A percentile compares a stretch with the other conserved stretches of the same genome.
These are phyloP conservation scores for Leucosporidium scottii DNA, from an alignment of 768 basidiomycete genomes.

Conservation along the genomic window DNA sequence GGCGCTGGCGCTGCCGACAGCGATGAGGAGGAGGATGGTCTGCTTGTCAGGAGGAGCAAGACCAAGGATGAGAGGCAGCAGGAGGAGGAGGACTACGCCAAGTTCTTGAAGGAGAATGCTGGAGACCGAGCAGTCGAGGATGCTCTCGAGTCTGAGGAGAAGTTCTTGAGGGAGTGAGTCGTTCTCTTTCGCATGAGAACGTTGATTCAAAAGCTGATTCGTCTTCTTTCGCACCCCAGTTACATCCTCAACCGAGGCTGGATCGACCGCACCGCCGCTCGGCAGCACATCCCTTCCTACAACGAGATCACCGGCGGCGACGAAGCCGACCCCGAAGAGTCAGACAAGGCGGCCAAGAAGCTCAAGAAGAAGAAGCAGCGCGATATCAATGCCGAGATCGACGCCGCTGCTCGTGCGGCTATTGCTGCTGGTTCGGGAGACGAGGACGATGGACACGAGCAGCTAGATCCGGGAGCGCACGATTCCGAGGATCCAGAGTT, in stretches of 20 bases:
- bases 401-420: constrained; percentile 2
- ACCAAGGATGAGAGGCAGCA: constrained; percentile 65
- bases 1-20: constrained; percentile 43
- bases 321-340: constrained; percentile 3
- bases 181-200: constrained; percentile 4
- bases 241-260: constrained; percentile 97
- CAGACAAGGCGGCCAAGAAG: constrained; percentile 36
- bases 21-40: constrained; percentile 55
- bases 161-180: constrained; percentile 28
- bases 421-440: constrained; percentile 36
- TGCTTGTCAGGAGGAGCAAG: constrained; percentile 68
- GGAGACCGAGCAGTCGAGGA: constrained; percentile 61
- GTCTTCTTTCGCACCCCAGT: constrained; percentile 46
- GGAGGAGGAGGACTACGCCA: constrained; percentile 79
- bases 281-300: constrained; percentile 69
- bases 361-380: constrained; percentile 37
- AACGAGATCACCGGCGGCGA: constrained; percentile 56
- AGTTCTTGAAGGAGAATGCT: constrained; percentile 72
- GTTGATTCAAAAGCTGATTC: background rate
- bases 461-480: constrained; percentile 38
- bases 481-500: constrained; percentile 53
- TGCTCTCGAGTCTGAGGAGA: constrained; percentile 56
- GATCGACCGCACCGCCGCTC: constrained; percentile 62
- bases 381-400: constrained; percentile 8
- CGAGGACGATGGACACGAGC: constrained; percentile 28